These are phyloP conservation scores for Akanthomyces lecanii DNA, from an alignment of 2,329 filamentous ascomycete genomes.

Conservation along the genomic window DNA sequence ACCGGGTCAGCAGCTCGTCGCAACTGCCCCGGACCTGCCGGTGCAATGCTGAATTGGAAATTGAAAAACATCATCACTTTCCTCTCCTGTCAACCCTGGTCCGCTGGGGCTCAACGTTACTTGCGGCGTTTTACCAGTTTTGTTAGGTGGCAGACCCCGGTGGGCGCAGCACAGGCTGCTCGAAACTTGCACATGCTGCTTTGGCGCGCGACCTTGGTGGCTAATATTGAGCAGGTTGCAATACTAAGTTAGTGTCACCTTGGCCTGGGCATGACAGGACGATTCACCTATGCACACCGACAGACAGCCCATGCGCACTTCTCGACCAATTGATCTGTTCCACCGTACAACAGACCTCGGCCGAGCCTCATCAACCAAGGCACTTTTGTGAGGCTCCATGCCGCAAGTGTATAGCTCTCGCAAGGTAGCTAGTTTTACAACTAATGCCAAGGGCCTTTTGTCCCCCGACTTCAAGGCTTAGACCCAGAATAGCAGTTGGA, in stretches of 20 bases:
- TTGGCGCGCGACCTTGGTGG: background rate
- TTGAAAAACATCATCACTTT: background rate
- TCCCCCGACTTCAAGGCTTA: background rate
- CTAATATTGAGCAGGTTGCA: background rate
- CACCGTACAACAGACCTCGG: background rate
- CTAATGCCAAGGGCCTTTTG: slow-evolving; percentile 12
- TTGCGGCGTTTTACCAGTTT: slow-evolving; percentile 7
- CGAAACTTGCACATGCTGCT: background rate
- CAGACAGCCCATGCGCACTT: background rate
- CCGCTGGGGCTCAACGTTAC: slow-evolving; percentile 1
- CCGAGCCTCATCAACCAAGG: slow-evolving; percentile 2
- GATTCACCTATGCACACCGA: slow-evolving; percentile 13
- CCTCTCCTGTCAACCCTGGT: background rate
- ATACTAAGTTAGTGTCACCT: background rate
- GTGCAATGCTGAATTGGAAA: background rate
- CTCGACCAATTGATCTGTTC: background rate
- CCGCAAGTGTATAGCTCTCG: background rate
- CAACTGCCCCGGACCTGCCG: background rate
- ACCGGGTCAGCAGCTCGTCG: background rate
- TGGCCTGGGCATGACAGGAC: background rate
- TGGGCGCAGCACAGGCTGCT: background rate
- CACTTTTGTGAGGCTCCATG: slow-evolving; percentile 14
- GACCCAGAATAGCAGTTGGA: background rate
- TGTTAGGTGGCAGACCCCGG: slow-evolving; percentile 3
- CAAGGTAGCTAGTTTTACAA: background rate